These are phyloP conservation scores for Saturnispora saitoi DNA, from an alignment of 805 yeast genomes.

Conservation along the genomic window DNA sequence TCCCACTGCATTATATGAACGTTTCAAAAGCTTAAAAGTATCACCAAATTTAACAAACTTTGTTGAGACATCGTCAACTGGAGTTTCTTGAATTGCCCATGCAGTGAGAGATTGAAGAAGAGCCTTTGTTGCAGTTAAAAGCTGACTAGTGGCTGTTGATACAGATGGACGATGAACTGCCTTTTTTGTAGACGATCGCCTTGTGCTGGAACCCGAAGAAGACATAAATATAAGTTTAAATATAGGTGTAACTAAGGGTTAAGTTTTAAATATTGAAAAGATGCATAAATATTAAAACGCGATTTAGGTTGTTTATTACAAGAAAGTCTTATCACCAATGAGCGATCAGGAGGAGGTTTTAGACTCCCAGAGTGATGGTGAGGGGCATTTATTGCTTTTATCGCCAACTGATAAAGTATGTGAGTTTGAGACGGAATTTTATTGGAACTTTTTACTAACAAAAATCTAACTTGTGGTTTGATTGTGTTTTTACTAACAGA, in stretches of 20 bases:
- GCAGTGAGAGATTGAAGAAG: slow-evolving; percentile 76
- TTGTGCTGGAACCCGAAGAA: slow-evolving; percentile 3
- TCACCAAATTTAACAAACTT: slow-evolving; percentile 89
- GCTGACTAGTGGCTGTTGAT: slow-evolving; percentile 47
- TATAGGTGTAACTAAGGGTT: neutral
- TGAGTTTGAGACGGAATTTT: neutral
- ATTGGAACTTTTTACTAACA: neutral
- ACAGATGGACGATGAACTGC: slow-evolving; percentile 45
- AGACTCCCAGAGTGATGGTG: slow-evolving; percentile 7
- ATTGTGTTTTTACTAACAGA: neutral
- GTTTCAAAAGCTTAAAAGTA: slow-evolving; percentile 79
- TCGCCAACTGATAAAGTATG: neutral
- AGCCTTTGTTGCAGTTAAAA: slow-evolving; percentile 82
- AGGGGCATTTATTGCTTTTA: neutral
- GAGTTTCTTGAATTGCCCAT: slow-evolving; percentile 80
- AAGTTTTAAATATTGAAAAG: neutral
- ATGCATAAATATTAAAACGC: neutral
- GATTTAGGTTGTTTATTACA: neutral
- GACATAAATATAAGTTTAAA: neutral
- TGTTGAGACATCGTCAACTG: slow-evolving; percentile 79
- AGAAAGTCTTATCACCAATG: neutral
- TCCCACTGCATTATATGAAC: slow-evolving; percentile 71
- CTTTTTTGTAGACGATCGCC: slow-evolving; percentile 7
- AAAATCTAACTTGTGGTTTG: neutral
- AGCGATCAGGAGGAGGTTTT: slow-evolving; percentile 4